These are phyloP conservation scores for Rhodotorula sp. DNA, from an alignment of 1,284 basidiomycete genomes.

Conservation along the genomic window DNA sequence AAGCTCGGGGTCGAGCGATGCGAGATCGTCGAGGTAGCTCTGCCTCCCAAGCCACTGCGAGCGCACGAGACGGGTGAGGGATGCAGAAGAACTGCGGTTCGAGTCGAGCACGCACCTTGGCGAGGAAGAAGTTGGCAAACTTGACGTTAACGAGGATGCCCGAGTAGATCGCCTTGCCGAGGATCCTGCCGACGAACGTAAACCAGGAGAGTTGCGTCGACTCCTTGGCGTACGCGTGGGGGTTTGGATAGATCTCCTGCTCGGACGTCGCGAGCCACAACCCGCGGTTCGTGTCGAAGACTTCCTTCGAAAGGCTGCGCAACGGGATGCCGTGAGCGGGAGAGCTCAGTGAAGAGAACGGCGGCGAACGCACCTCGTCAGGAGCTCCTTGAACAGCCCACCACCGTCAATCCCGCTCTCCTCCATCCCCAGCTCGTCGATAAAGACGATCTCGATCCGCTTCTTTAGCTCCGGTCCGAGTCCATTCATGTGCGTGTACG, in stretches of 20 bases:
- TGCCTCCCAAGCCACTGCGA: conserved; percentile 73
- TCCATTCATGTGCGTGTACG: conserved; percentile 55
- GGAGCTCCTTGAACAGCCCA: conserved; percentile 96
- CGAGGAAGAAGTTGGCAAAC: conserved; percentile 93
- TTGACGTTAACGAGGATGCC: conserved; percentile 94
- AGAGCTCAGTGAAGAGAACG: not conserved
- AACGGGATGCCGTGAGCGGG: not conserved
- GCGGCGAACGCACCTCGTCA: conserved; percentile 59
- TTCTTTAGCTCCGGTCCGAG: conserved; percentile 72
- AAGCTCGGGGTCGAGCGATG: conserved; percentile 85
- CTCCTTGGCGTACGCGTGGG: conserved; percentile 82
- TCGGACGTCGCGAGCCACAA: conserved; percentile 86
- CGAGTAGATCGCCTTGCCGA: conserved; percentile 95
- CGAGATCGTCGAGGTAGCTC: conserved; percentile 84
- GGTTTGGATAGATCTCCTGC: conserved; percentile 93
- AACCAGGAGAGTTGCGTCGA: conserved; percentile 85
- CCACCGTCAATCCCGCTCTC: conserved; percentile 95
- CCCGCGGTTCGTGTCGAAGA: conserved; percentile 90
- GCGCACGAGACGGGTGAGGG: conserved; percentile 22
- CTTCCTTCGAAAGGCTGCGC: conserved; percentile 75
- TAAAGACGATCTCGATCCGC: conserved; percentile 79
- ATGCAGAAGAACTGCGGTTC: conserved; percentile 46
- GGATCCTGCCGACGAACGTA: conserved; percentile 84
- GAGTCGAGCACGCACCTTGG: conserved; percentile 65
- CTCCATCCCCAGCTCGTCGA: conserved; percentile 80